Conservation (phyloP, 2,329 filamentous ascomycete genomes). For the Reticulascus tulasneorum region DNA sequence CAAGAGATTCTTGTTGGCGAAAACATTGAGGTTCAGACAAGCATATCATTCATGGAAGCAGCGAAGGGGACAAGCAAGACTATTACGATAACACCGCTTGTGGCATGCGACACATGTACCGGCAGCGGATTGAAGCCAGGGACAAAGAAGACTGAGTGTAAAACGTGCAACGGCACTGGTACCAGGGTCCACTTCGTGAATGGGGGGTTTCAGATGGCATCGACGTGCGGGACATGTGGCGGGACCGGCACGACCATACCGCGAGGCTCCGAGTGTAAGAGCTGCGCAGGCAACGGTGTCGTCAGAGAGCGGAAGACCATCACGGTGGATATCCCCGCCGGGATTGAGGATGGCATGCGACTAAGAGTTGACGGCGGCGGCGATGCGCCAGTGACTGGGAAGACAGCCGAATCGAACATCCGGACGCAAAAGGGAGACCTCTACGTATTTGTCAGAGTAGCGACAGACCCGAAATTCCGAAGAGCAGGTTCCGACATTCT, state of each 20-base stretch:
- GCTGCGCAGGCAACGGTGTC: conserved; percentile 80
- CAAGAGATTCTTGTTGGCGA: conserved; percentile 86
- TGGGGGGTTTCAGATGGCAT: conserved; percentile 93
- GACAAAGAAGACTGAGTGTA: conserved; percentile 68
- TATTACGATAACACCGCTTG: conserved; percentile 79
- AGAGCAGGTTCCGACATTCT: conserved; percentile 85
- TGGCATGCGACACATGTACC: conserved; percentile 75
- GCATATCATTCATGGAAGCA: conserved; percentile 92
- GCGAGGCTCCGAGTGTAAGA: conserved; percentile 73
- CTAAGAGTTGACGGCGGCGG: conserved; percentile 81
- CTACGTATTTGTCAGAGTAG: conserved; percentile 85
- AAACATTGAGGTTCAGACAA: conserved; percentile 91
- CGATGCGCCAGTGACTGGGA: conserved; percentile 76
- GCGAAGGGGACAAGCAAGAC: conserved; percentile 87
- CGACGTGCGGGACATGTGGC: conserved; percentile 77
- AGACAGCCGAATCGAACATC: conserved; percentile 57
- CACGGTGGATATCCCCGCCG: conserved; percentile 86
- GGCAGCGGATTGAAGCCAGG: conserved; percentile 84
- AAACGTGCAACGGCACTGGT: conserved; percentile 79
- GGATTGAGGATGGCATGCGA: conserved; percentile 95
- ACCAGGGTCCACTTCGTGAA: conserved; percentile 84
- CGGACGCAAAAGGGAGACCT: conserved; percentile 78
- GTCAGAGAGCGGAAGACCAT: conserved; percentile 79
- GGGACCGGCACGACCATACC: conserved; percentile 76
- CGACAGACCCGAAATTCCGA: conserved; percentile 85